Evolutionary conservation across 2,329 filamentous ascomycete genomes (phyloP).

Genomic region (Chaetomiaceae sp.): DNA sequence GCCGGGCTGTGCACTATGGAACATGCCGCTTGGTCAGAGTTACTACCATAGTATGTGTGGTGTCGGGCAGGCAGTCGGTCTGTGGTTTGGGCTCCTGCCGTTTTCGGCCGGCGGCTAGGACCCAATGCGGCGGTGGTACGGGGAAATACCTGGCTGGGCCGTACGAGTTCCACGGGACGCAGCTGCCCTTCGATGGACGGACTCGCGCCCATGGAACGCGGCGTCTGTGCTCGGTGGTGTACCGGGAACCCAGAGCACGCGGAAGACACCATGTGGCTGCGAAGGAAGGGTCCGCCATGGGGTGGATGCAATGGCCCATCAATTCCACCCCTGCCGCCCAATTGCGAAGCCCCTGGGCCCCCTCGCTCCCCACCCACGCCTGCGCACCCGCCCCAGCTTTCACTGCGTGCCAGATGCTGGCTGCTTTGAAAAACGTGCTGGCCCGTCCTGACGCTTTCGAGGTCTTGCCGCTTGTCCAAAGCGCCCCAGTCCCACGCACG

Average conservation of each 20-base stretch:
- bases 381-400: slow-evolving; percentile 15
- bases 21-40: no score
- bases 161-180: neutral
- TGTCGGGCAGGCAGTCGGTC: no score
- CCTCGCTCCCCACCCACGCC: slow-evolving; percentile 14
- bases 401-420: slow-evolving; percentile 23
- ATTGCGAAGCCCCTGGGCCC: neutral
- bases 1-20: no score
- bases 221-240: neutral
- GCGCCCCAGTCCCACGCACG: slow-evolving; percentile 7
- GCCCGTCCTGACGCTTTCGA: slow-evolving; percentile 24
- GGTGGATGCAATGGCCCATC: slow-evolving; percentile 10
- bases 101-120: slow-evolving; percentile 17
- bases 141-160: neutral
- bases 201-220: slow-evolving; percentile 2
- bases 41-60: no score
- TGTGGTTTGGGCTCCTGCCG: slow-evolving; percentile 17
- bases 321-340: slow-evolving; percentile 6
- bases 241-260: slow-evolving; percentile 9
- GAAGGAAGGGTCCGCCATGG: slow-evolving; percentile 12
- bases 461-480: slow-evolving; percentile 16
- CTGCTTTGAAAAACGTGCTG: slow-evolving; percentile 29
- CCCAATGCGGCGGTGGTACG: neutral
- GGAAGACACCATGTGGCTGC: slow-evolving; percentile 14
- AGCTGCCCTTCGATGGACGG: neutral